Conservation (phyloP, 129 eudicot species). For the Centella asiatica region DNA sequence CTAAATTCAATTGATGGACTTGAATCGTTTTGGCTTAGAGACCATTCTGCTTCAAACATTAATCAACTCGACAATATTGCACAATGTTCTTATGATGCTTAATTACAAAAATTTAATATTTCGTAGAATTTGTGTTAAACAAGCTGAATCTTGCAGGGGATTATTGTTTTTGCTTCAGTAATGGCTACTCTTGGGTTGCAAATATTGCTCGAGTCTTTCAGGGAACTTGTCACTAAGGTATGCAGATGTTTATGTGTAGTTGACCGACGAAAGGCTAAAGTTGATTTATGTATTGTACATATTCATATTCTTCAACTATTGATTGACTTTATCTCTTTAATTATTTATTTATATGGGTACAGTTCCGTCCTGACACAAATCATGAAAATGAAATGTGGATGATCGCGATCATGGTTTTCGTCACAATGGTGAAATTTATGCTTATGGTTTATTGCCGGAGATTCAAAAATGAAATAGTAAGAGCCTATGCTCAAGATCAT, state of each 20-base stretch:
- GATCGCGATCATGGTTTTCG: constrained; percentile 76
- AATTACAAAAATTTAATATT: too few relatives aligned
- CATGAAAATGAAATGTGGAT: constrained; percentile 61
- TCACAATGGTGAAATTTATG: constrained; percentile 61
- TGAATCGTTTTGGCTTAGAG: too few relatives aligned
- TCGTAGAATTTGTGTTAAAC: not conserved
- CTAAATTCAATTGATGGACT: too few relatives aligned
- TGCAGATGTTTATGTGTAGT: not conserved
- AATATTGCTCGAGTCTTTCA: constrained; percentile 66
- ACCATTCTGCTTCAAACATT: too few relatives aligned
- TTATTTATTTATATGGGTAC: constrained; percentile 13
- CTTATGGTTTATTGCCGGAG: constrained; percentile 69
- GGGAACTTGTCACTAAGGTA: constrained; percentile 63
- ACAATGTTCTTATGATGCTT: too few relatives aligned
- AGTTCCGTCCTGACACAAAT: constrained; percentile 43
- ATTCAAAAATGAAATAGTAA: constrained; percentile 69
- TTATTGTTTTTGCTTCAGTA: constrained; percentile 85
- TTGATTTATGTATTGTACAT: not conserved
- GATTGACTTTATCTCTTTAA: not conserved
- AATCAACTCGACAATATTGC: too few relatives aligned
- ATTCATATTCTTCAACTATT: too few relatives aligned
- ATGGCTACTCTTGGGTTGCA: constrained; percentile 95
- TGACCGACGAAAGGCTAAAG: too few relatives aligned
- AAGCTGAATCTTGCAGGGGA: constrained; percentile 49
- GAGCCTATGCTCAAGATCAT: constrained; percentile 95